A percentile compares a stretch with the other conserved stretches of the same genome.
These are phyloP conservation scores for Aspergillus aculeatus DNA, from an alignment of 2,329 filamentous ascomycete genomes.

Conservation along the genomic window DNA sequence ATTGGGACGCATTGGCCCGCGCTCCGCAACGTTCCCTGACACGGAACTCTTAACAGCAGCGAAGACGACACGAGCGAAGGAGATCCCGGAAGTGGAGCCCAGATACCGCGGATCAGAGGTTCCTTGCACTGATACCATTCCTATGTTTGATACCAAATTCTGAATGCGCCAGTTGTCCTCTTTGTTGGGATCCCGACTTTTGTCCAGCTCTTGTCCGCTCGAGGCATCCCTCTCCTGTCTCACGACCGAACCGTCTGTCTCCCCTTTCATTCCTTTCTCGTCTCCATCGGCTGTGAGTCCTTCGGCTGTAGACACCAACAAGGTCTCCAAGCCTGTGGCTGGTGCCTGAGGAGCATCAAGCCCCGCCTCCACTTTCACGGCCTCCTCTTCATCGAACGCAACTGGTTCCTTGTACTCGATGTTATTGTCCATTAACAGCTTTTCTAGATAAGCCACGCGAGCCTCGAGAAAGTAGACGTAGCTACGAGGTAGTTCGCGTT, in stretches of 20 bases:
- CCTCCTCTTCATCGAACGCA: slow-evolving; percentile 59
- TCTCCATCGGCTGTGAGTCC: slow-evolving; percentile 14
- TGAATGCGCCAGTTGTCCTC: slow-evolving; percentile 63
- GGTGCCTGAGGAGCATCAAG: slow-evolving; percentile 24
- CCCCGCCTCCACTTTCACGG: slow-evolving; percentile 31
- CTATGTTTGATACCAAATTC: slow-evolving; percentile 66
- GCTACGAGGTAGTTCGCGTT: slow-evolving; percentile 86
- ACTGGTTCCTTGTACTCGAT: slow-evolving; percentile 70
- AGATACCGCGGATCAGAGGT: slow-evolving; percentile 77
- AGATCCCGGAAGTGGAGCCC: slow-evolving; percentile 84
- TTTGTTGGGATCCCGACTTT: slow-evolving; percentile 46
- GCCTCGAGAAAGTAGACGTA: slow-evolving; percentile 96
- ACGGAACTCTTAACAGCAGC: slow-evolving; percentile 82
- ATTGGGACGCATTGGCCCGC: slow-evolving; percentile 59
- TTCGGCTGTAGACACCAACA: slow-evolving; percentile 15
- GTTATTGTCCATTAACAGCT: slow-evolving; percentile 65
- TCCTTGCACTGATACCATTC: slow-evolving; percentile 75
- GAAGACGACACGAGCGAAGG: slow-evolving; percentile 90
- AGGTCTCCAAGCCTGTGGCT: slow-evolving; percentile 16
- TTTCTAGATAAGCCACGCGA: slow-evolving; percentile 78
- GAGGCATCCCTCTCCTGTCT: slow-evolving; percentile 20
- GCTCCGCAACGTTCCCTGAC: slow-evolving; percentile 59
- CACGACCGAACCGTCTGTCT: slow-evolving; percentile 19
- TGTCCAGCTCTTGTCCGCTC: slow-evolving; percentile 24
- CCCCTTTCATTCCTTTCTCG: slow-evolving; percentile 23